A percentile compares a stretch with the other conserved stretches of the same genome.
phyloP scores from a whole-genome alignment of 2,329 filamentous ascomycete species.

The Aspergillus piperis region DNA sequence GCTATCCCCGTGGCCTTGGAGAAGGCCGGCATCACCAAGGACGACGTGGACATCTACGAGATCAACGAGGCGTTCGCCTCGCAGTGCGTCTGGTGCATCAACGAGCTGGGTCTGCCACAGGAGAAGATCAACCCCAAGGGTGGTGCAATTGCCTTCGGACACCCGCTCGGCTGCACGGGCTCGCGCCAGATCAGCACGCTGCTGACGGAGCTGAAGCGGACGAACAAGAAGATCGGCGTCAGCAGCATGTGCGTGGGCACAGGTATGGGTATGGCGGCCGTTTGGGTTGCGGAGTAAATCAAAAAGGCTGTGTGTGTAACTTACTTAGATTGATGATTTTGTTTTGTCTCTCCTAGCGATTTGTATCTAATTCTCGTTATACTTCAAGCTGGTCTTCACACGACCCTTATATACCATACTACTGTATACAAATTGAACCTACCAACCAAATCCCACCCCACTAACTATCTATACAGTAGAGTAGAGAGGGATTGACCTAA shows the following conservation, averaged over 20 bases:
- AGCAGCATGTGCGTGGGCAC: slow-evolving; percentile 97
- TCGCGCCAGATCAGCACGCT: slow-evolving; percentile 91
- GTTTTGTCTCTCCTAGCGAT: slow-evolving; percentile 13
- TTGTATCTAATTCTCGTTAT: neutral
- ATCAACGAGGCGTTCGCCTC: slow-evolving; percentile 99
- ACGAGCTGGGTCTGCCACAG: slow-evolving; percentile 77
- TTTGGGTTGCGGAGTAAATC: slow-evolving; percentile 87
- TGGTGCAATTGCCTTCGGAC: slow-evolving; percentile 92
- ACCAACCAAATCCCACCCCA: no score
- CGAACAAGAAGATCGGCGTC: slow-evolving; percentile 79
- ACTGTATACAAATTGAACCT: neutral
- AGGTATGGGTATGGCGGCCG: slow-evolving; percentile 95
- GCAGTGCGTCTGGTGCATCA: slow-evolving; percentile 91
- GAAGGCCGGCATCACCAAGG: slow-evolving; percentile 80
- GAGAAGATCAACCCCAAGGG: slow-evolving; percentile 98
- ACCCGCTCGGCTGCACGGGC: slow-evolving; percentile 92
- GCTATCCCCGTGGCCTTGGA: slow-evolving; percentile 90
- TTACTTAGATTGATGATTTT: slow-evolving; percentile 23
- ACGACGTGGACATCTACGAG: slow-evolving; percentile 96
- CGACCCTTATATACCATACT: neutral
- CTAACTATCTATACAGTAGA: no score
- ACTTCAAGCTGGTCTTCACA: neutral
- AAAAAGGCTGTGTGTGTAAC: slow-evolving; percentile 23
- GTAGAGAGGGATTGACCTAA: neutral
- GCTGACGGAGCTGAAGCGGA: slow-evolving; percentile 84